Percentiles rank a stretch among this genome's conserved stretches.
These are phyloP conservation scores for Gastrolobium bilobum DNA, from an alignment of 306 rosid species.

Conservation along the genomic window DNA sequence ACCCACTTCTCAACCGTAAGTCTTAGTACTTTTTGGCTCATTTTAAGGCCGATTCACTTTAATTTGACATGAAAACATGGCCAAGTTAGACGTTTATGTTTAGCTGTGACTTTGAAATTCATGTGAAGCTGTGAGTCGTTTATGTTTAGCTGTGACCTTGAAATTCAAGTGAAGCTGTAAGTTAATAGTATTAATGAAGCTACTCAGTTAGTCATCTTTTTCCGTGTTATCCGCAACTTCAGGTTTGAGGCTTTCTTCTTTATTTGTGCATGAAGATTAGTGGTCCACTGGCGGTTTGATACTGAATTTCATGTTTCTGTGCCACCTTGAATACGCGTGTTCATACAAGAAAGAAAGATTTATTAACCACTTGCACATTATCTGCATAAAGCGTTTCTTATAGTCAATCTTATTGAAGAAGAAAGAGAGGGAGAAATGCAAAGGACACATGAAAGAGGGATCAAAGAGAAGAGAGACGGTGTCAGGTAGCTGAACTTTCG, in stretches of 20 bases:
- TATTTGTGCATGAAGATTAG: background rate
- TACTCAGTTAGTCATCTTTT: background rate
- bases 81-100: background rate
- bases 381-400: background rate
- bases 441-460: background rate
- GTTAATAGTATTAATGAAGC: background rate
- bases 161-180: background rate
- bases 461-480: too few species aligned
- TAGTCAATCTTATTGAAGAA: background rate
- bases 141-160: background rate
- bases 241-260: background rate
- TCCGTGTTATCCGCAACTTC: background rate
- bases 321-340: slow-evolving; percentile 41
- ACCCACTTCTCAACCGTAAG: background rate
- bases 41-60: background rate
- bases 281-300: background rate
- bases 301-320: background rate
- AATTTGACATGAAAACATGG: background rate
- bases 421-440: background rate
- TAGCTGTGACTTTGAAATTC: background rate
- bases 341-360: background rate
- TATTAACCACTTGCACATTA: too few species aligned
- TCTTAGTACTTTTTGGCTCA: background rate
- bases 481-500: background rate
- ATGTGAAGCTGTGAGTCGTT: background rate